Conservation (phyloP, 306 rosid species). For the Lathyrus sativus region DNA sequence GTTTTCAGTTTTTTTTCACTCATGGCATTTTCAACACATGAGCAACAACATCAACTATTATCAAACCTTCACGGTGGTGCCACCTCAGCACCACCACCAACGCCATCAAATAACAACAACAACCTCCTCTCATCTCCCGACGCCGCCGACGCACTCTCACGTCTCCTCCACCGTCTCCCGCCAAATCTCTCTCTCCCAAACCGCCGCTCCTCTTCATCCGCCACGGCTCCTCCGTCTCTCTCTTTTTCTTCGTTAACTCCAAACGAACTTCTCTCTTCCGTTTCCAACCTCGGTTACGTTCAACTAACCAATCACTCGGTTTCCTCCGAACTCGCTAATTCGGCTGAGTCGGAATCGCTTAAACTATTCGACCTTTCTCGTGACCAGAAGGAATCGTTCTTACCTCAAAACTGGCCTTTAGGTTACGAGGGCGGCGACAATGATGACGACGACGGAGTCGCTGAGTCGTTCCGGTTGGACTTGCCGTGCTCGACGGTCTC, state of each 20-base stretch:
- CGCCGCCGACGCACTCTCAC: slow-evolving; percentile 72
- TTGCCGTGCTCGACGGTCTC: slow-evolving; percentile 46
- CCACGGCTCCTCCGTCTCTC: slow-evolving; percentile 55
- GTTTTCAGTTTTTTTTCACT: neutral
- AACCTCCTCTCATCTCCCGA: slow-evolving; percentile 44
- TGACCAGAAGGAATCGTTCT: slow-evolving; percentile 46
- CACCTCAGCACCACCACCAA: slow-evolving; percentile 93
- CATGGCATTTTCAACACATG: slow-evolving; percentile 67
- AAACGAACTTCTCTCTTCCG: slow-evolving; percentile 43
- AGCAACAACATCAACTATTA: slow-evolving; percentile 44
- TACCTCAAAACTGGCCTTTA: slow-evolving; percentile 72
- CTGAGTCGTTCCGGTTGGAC: slow-evolving; percentile 73
- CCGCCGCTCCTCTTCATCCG: slow-evolving; percentile 43
- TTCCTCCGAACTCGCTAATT: slow-evolving; percentile 58
- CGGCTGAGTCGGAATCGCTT: slow-evolving; percentile 78
- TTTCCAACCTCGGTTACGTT: slow-evolving; percentile 63
- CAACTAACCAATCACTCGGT: slow-evolving; percentile 67
- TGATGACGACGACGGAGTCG: slow-evolving; percentile 40
- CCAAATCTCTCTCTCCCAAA: slow-evolving; percentile 76
- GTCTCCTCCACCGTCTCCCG: slow-evolving; percentile 75
- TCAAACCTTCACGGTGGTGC: slow-evolving; percentile 57
- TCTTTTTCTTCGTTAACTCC: slow-evolving; percentile 48
- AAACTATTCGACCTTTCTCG: slow-evolving; percentile 58
- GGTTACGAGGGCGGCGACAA: slow-evolving; percentile 54
- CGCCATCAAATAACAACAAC: slow-evolving; percentile 56